phyloP scores from a whole-genome alignment of 208 protist genomes.

The Entamoeba invadens region DNA sequence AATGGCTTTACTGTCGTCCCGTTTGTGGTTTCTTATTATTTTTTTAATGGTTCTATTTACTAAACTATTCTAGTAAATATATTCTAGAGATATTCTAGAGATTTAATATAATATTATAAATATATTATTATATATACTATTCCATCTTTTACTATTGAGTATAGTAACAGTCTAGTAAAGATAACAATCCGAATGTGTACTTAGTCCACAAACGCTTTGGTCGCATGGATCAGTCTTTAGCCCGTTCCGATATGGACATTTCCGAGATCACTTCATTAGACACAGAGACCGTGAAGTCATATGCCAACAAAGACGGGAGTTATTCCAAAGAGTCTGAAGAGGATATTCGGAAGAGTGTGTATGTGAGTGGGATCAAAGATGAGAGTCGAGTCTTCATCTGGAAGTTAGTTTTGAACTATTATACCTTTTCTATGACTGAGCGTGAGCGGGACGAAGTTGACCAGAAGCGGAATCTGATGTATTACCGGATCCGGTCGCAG shows the following conservation, averaged over 20 bases:
- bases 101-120: no score
- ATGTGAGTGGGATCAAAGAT: not conserved
- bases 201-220: not conserved
- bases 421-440: not conserved
- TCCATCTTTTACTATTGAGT: not conserved
- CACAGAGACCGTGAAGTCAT: not conserved
- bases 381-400: not conserved
- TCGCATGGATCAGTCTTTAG: not conserved
- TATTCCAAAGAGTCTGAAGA: not conserved
- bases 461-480: not conserved
- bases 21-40: not conserved
- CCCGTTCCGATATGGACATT: not conserved
- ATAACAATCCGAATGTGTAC: not conserved
- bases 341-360: not conserved
- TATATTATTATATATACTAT: no score
- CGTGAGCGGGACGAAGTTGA: not conserved
- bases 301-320: not conserved
- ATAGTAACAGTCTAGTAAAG: not conserved
- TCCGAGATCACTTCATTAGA: not conserved
- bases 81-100: no score
- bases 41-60: no score
- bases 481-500: not conserved
- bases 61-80: no score
- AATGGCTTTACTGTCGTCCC: not conserved
- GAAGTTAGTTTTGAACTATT: not conserved